Conservation (phyloP, 2,329 filamentous ascomycete species). For the Juglanconis oblonga region DNA sequence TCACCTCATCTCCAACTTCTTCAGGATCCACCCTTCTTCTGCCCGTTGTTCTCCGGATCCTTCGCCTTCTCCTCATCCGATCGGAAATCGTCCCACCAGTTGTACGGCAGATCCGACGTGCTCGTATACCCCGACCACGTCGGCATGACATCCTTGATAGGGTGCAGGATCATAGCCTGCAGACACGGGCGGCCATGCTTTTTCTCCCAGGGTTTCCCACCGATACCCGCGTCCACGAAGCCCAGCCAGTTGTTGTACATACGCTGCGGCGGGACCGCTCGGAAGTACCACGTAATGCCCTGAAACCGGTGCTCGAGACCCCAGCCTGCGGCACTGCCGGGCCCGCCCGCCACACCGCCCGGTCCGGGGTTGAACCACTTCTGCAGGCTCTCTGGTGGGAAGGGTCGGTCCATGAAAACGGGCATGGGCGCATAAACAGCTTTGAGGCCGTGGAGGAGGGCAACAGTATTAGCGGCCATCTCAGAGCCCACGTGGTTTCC, state of each 20-base stretch:
- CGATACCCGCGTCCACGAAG: conserved; percentile 52
- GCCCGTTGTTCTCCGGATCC: neutral
- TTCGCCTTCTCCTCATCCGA: conserved; percentile 14
- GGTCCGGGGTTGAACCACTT: conserved; percentile 60
- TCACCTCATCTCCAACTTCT: neutral
- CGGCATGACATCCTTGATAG: conserved; percentile 55
- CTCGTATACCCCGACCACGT: conserved; percentile 43
- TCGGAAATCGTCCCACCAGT: conserved; percentile 19
- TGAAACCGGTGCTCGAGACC: conserved; percentile 55
- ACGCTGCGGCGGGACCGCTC: conserved; percentile 53
- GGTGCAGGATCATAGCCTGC: conserved; percentile 57
- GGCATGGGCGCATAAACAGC: conserved; percentile 76
- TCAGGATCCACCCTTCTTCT: neutral
- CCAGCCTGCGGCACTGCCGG: conserved; percentile 58
- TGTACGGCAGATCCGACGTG: conserved; percentile 38
- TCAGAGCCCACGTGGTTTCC: conserved; percentile 77
- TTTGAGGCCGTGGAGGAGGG: conserved; percentile 75
- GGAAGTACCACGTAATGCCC: conserved; percentile 61
- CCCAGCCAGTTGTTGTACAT: conserved; percentile 64
- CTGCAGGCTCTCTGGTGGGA: conserved; percentile 53
- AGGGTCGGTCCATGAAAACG: conserved; percentile 74
- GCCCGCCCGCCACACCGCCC: conserved; percentile 51
- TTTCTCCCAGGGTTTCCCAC: conserved; percentile 55
- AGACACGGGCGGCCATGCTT: conserved; percentile 55
- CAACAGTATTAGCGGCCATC: conserved; percentile 73